Base-by-base conservation (phyloP, 768 basidiomycete species). In the Pisolithus albus region DNA sequence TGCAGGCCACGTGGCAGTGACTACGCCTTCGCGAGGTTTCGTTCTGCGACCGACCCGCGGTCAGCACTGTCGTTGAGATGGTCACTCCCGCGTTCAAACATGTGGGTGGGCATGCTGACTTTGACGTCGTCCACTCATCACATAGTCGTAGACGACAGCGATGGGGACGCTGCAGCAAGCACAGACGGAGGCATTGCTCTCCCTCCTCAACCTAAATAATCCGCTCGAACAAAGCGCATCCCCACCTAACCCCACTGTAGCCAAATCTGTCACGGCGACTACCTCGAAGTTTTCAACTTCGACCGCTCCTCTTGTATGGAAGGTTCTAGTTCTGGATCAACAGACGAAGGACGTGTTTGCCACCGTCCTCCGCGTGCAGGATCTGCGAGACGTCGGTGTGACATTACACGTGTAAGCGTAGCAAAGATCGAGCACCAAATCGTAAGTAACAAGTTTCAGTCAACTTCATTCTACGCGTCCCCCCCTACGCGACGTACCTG, bases 341-440 rank as follows among this genome's bases (percentile, higher is more conserved):
- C 80, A 87, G 59, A 95, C 92, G 21, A 96, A 98, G 67, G 96
- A 98, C 66, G 85, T 98, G 19, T 77, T 99, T 36, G 96, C 96
- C 15, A 98, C 95, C 1, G 88, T 92, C 18, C 72, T 99, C 57
- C 83, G 94, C 49, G 96, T 99, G 7, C 94, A 97, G 68, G 96
- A 98, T 71, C 76, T 99, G 55, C 80, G 96, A 51, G 95, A 98
- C 62, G 89, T 91, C 46, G 96, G 96, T 30, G 93, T 99, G 39
- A 99, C 96, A 8, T 76, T 99, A 52, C 96, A 99, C 72, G 92
- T 98, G 94, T 97, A 74, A 60, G 91, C 73, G 50, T 23, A 49
- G 11, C 37, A 32, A 32, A 48, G 47, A 23, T 30, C 54, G 13
- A 32, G 26, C 16, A 56, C 45, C 43, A 9, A 16, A 52, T 21